phyloP scores from a whole-genome alignment of 768 basidiomycete genomes.

The Trametes cingulata region DNA sequence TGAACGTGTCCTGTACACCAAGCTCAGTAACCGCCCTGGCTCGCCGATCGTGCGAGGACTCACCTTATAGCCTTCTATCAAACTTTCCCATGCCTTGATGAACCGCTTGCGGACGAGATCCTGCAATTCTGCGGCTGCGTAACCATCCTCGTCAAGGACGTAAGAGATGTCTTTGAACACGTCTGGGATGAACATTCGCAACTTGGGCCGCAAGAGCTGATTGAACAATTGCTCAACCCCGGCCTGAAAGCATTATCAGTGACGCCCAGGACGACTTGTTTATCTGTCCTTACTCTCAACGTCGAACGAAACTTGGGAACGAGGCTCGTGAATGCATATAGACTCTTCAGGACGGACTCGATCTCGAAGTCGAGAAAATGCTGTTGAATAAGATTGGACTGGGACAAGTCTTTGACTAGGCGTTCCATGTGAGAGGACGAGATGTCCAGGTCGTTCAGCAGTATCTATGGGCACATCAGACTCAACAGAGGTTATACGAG shows the following conservation, averaged over 20 bases:
- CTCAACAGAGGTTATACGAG: too few species aligned
- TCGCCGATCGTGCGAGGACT: too few species aligned
- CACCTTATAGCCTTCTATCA: constrained; percentile 89
- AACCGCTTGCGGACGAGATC: constrained; percentile 90
- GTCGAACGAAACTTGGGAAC: constrained; percentile 68
- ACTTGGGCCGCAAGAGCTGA: constrained; percentile 83
- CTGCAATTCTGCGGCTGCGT: constrained; percentile 79
- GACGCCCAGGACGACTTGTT: background rate
- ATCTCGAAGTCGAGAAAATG: constrained; percentile 67
- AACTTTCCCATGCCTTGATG: constrained; percentile 80
- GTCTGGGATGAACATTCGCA: constrained; percentile 82
- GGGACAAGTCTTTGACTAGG: constrained; percentile 64
- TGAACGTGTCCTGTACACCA: constrained; percentile 72
- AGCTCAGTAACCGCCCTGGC: too few species aligned
- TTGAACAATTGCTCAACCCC: constrained; percentile 96
- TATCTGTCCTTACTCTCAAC: constrained; percentile 55
- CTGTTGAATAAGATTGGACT: constrained; percentile 57
- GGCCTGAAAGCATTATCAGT: constrained; percentile 43
- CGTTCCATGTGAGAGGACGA: constrained; percentile 89
- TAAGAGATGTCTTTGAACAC: constrained; percentile 91
- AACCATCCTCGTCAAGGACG: constrained; percentile 84
- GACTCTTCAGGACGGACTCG: constrained; percentile 44
- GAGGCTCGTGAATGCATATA: constrained; percentile 54
- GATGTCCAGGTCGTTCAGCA: constrained; percentile 92
- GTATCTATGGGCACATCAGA: constrained; percentile 50